Evolutionary conservation across 2,329 filamentous ascomycete species (phyloP).

Genomic region (Aspergillus sp.): DNA sequence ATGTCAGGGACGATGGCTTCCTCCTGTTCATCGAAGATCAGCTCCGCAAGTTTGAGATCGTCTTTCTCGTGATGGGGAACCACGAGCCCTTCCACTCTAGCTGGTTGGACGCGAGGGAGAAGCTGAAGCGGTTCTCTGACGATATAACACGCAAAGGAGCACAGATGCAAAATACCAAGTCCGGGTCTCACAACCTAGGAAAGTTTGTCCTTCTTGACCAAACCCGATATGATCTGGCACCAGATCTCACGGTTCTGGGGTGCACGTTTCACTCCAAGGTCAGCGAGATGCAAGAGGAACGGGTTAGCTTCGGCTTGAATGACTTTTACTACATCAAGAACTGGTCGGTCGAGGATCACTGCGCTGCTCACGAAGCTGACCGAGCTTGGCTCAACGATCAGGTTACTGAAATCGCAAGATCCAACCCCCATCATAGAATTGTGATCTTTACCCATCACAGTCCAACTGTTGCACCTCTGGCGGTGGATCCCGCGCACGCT

Average conservation of each 20-base stretch:
- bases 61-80: constrained; percentile 59
- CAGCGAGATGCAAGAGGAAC: constrained; percentile 36
- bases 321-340: constrained; percentile 55
- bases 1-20: constrained; percentile 47
- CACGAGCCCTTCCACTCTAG: constrained; percentile 55
- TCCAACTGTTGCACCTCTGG: constrained; percentile 30
- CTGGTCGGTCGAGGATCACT: constrained; percentile 39
- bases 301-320: constrained; percentile 50
- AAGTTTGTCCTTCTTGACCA: constrained; percentile 47
- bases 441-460: constrained; percentile 45
- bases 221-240: constrained; percentile 41
- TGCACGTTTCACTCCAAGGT: constrained; percentile 56
- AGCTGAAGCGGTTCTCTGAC: constrained; percentile 28
- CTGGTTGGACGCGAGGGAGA: constrained; percentile 28
- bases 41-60: constrained; percentile 50
- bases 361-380: constrained; percentile 35
- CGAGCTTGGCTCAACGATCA: constrained; percentile 45
- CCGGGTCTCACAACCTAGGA: constrained; percentile 22
- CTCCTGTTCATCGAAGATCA: constrained; percentile 53
- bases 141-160: constrained; percentile 19
- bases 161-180: constrained; percentile 1
- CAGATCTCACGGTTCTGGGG: constrained; percentile 45
- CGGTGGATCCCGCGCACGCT: constrained; percentile 34
- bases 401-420: constrained; percentile 29
- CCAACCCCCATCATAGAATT: constrained; percentile 38